Percentiles rank a stretch among this genome's conserved stretches.
phyloP scores from a whole-genome alignment of 2,329 filamentous ascomycete species.

The Alternaria consortialis region DNA sequence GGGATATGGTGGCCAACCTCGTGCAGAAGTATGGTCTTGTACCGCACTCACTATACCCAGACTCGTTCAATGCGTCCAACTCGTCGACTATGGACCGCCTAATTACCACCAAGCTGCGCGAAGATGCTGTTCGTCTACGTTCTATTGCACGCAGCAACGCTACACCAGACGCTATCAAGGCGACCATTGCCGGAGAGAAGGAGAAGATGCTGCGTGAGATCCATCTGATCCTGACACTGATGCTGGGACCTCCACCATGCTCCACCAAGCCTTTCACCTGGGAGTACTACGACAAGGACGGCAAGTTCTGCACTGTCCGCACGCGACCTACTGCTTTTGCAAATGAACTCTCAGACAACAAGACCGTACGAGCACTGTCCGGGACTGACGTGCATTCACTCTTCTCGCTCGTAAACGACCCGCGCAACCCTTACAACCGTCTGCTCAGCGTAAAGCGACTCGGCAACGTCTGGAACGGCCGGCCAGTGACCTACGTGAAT shows the following conservation, averaged over 20 bases:
- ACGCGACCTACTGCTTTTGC: slow-evolving; percentile 77
- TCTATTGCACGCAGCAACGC: slow-evolving; percentile 57
- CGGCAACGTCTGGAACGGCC: slow-evolving; percentile 81
- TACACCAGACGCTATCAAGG: slow-evolving; percentile 47
- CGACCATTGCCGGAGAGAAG: slow-evolving; percentile 65
- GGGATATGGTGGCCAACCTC: slow-evolving; percentile 90
- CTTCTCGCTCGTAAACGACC: slow-evolving; percentile 86
- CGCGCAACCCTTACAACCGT: slow-evolving; percentile 75
- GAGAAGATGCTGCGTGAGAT: slow-evolving; percentile 81
- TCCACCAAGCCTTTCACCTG: slow-evolving; percentile 77
- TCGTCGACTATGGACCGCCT: slow-evolving; percentile 75
- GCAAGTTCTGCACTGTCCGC: slow-evolving; percentile 68
- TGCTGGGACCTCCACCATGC: slow-evolving; percentile 79
- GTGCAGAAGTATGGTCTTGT: slow-evolving; percentile 90
- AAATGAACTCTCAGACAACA: slow-evolving; percentile 69
- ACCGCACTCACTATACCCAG: slow-evolving; percentile 81
- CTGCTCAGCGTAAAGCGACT: slow-evolving; percentile 80
- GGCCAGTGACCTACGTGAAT: slow-evolving; percentile 82
- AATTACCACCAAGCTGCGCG: slow-evolving; percentile 85
- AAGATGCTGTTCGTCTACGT: slow-evolving; percentile 80
- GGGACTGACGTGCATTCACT: slow-evolving; percentile 71
- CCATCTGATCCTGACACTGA: slow-evolving; percentile 80
- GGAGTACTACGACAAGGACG: slow-evolving; percentile 77
- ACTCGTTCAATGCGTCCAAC: slow-evolving; percentile 79
- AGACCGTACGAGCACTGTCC: slow-evolving; percentile 65